A percentile compares a stretch with the other conserved stretches of the same genome.
Conservation (phyloP, 768 basidiomycete species). For the Pulveroboletus ravenelii region DNA sequence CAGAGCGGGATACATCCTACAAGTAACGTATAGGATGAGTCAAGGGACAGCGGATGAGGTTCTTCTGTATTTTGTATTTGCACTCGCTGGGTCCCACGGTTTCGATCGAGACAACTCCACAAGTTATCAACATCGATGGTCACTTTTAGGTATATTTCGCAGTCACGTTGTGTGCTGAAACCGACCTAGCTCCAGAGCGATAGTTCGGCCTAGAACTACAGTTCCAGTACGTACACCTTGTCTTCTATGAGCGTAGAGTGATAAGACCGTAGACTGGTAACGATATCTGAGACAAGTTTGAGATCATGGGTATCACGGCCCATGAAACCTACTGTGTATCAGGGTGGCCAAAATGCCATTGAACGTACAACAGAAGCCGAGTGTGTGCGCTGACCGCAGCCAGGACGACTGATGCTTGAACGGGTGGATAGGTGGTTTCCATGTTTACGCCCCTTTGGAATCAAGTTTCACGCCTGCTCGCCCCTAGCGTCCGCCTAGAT, state of each 20-base stretch:
- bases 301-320: conserved; percentile 41
- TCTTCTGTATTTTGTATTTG: conserved; percentile 41
- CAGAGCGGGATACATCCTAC: too few relatives aligned
- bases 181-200: neutral
- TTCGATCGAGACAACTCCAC: conserved; percentile 41
- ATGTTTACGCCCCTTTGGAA: conserved; percentile 38
- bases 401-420: too few relatives aligned
- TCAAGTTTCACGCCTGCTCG: conserved; percentile 33
- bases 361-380: conserved; percentile 38
- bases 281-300: conserved; percentile 26
- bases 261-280: neutral
- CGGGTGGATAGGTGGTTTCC: conserved; percentile 36
- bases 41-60: too few relatives aligned
- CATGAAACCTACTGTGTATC: conserved; percentile 47
- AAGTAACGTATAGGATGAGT: too few relatives aligned
- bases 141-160: conserved; percentile 37
- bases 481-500: conserved; percentile 9
- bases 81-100: conserved; percentile 33
- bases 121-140: conserved; percentile 39
- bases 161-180: neutral
- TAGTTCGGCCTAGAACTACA: conserved; percentile 17
- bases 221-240: too few relatives aligned
- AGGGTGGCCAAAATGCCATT: conserved; percentile 45
- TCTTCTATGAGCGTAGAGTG: too few relatives aligned
- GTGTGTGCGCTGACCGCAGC: neutral